Percentiles rank a stretch among this genome's conserved stretches.
phyloP scores from a whole-genome alignment of 1,139 yeast species.

The Wickerhamomyces sp. region DNA sequence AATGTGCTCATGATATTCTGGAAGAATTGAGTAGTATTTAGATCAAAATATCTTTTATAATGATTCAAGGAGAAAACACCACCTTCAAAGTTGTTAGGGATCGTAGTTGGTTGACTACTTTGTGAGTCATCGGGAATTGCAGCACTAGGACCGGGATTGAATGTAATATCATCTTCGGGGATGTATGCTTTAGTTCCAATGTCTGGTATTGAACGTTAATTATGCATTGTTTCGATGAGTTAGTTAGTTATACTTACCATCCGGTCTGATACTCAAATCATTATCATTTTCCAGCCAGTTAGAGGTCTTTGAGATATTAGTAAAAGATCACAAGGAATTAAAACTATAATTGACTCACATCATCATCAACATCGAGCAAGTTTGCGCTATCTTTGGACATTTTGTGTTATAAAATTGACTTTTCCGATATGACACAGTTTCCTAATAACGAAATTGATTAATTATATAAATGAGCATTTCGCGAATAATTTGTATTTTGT shows the following conservation, averaged over 20 bases:
- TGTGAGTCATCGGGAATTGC: neutral
- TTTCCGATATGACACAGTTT: neutral
- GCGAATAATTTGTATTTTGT: neutral
- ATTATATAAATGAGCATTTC: too few relatives aligned
- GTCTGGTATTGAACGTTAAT: constrained; percentile 5
- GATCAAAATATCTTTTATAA: constrained; percentile 23
- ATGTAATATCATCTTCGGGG: constrained; percentile 27
- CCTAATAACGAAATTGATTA: neutral
- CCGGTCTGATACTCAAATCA: constrained; percentile 12
- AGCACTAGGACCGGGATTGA: constrained; percentile 10
- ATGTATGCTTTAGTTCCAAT: constrained; percentile 29
- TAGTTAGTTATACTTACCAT: constrained; percentile 5
- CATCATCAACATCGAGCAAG: constrained; percentile 10
- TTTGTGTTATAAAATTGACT: neutral
- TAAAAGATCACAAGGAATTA: neutral
- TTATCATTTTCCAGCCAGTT: constrained; percentile 23
- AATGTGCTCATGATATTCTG: constrained; percentile 19
- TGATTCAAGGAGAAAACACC: constrained; percentile 23
- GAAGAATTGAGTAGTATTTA: constrained; percentile 27
- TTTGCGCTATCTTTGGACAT: constrained; percentile 8
- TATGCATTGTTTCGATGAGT: neutral
- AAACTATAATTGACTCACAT: constrained; percentile 9
- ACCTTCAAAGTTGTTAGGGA: constrained; percentile 22
- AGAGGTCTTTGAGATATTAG: neutral
- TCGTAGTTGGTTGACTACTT: constrained; percentile 3